Conservation (phyloP, 2,329 filamentous ascomycete species). For the Pseudocercospora musae region DNA sequence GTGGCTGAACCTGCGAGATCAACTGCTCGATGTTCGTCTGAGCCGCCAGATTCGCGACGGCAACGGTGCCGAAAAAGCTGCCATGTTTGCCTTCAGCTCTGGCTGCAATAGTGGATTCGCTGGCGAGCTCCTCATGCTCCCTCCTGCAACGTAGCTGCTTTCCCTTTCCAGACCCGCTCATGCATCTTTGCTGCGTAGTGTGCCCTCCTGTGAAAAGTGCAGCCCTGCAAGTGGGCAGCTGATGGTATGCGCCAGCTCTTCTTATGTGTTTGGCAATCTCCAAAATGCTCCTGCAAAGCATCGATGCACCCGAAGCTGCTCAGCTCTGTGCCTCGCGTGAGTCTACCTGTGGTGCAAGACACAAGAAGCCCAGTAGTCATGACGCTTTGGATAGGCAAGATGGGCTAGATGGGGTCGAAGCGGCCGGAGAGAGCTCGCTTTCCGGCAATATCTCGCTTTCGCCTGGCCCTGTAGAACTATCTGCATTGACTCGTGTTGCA, state of each 20-base stretch:
- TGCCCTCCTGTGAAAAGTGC: not conserved
- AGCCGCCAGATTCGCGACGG: slow-evolving; percentile 1
- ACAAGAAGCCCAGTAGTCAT: not conserved
- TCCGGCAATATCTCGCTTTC: too few relatives aligned
- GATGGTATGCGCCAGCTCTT: not conserved
- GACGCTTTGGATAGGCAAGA: too few relatives aligned
- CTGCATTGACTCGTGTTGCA: too few relatives aligned
- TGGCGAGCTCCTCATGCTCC: not conserved
- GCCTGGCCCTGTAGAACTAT: too few relatives aligned
- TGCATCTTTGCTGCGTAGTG: not conserved
- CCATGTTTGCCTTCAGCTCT: not conserved
- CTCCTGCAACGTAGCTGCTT: not conserved
- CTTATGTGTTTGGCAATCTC: not conserved
- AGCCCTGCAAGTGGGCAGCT: not conserved
- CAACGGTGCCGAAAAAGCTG: slow-evolving; percentile 17
- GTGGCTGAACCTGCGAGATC: slow-evolving; percentile 16
- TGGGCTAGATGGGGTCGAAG: too few relatives aligned
- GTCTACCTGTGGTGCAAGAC: not conserved
- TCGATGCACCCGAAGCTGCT: not conserved
- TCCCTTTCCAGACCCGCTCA: not conserved
- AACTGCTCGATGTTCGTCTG: slow-evolving; percentile 17
- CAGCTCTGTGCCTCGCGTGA: not conserved
- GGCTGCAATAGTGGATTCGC: not conserved
- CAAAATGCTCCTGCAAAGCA: not conserved
- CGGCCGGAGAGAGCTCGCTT: too few relatives aligned